Base-by-base conservation (phyloP, 495 filamentous ascomycete species). In the Thermochaetoides thermophila region DNA sequence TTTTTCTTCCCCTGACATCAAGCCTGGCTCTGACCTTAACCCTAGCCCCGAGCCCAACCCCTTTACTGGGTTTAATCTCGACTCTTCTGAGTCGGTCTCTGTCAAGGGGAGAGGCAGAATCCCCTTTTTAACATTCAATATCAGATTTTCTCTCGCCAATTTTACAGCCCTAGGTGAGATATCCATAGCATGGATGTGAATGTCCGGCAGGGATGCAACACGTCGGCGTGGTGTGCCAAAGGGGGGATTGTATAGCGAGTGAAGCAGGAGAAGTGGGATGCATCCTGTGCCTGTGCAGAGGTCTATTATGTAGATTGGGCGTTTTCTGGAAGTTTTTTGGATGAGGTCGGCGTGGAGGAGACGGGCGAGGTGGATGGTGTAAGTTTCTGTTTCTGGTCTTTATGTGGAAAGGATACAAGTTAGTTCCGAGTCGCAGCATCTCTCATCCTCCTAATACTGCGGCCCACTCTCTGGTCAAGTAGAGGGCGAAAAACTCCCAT, bases 281-380 rank as follows among this genome's bases (percentile, higher is more conserved):
- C 89, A 96, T 17, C 89, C 89, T 12, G 81, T 82, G 3, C 89
- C 89, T 0, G 82, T 81, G 52, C 89, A 96, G 17, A 94, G 56
- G 53, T 97, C 89, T 2, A 95, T 48, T 15, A 95, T 64, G 18
- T 63, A 67, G 5, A 89, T 24, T 24, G 6, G 21, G 21, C 6
- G 11, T 24, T 24, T 11, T 6, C 11, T 24, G 21, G 21, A 6
- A 6, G 21, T 31, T 23, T 15, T 5, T 5, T 27, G 31, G 37
- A 14, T 17, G 15, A 40, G 12, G 31, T 17, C 32, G 21, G 19
- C 15, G n/a, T 13, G 31, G 40, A 79, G 48, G 17, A 71, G 31
- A 3, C 57, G 38, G 16, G 69, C 68, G 7, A 85, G 59, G 41
- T 73, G 52, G 11, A 59, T 48, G 7, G 71, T 74, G 50, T 74